A percentile compares a stretch with the other conserved stretches of the same genome.
Conservation (phyloP, 2,329 filamentous ascomycete species). For the Cercospora sojina region DNA sequence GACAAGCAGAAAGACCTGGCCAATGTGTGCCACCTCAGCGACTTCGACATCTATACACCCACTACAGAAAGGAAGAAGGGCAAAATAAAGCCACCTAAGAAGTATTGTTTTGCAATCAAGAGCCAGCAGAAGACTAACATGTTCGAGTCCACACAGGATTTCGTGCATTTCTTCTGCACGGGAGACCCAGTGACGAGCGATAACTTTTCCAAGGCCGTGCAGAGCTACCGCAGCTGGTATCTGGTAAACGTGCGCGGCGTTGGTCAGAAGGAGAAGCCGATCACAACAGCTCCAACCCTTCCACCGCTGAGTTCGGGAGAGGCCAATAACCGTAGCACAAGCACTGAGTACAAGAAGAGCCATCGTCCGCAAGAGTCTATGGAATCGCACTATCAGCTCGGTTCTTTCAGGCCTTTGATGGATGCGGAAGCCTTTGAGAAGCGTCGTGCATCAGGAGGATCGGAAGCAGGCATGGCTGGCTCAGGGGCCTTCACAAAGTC, state of each 20-base stretch:
- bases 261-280: slow-evolving; percentile 41
- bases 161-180: slow-evolving; percentile 87
- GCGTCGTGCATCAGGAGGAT: slow-evolving; percentile 7
- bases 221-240: slow-evolving; percentile 90
- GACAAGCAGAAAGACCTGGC: slow-evolving; percentile 63
- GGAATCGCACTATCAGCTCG: slow-evolving; percentile 60
- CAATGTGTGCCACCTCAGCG: slow-evolving; percentile 79
- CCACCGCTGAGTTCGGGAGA: slow-evolving; percentile 35
- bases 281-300: slow-evolving; percentile 21
- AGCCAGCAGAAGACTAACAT: slow-evolving; percentile 85
- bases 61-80: slow-evolving; percentile 66
- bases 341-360: slow-evolving; percentile 27
- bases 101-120: slow-evolving; percentile 82
- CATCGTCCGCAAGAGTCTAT: slow-evolving; percentile 37
- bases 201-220: slow-evolving; percentile 69
- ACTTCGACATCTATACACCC: slow-evolving; percentile 87
- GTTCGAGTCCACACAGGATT: slow-evolving; percentile 79
- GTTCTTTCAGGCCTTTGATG: slow-evolving; percentile 66
- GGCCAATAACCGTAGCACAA: slow-evolving; percentile 29
- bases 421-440: slow-evolving; percentile 59
- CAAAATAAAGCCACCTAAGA: slow-evolving; percentile 78
- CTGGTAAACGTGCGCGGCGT: slow-evolving; percentile 70
- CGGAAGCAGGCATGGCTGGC: slow-evolving; percentile 2
- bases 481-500: slow-evolving; percentile 26
- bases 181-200: slow-evolving; percentile 67